Evolutionary conservation across 495 filamentous ascomycete genomes (phyloP).

Genomic region (Achaetomiella virescens): DNA sequence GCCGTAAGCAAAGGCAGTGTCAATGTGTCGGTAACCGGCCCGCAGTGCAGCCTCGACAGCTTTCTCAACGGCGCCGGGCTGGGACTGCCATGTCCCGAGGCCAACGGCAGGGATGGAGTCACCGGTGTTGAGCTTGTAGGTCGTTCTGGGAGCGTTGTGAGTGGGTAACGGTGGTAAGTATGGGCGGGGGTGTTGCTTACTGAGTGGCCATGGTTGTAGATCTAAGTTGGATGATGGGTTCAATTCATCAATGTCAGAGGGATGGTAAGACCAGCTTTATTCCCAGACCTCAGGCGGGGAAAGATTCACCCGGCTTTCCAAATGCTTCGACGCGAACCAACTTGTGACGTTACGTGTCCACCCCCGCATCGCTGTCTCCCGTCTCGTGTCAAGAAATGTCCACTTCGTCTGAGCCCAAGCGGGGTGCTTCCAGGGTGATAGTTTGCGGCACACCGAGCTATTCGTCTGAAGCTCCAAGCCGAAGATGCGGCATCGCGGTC

Average conservation of each 20-base stretch:
- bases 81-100: constrained; percentile 76
- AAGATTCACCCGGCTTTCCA: neutral
- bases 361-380: neutral
- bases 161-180: neutral
- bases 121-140: constrained; percentile 73
- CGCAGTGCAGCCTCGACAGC: constrained; percentile 73
- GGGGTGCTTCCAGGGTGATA: neutral
- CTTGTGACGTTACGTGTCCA: constrained; percentile 10
- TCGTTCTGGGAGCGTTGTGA: constrained; percentile 37
- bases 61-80: constrained; percentile 38
- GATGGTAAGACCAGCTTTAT: neutral
- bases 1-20: constrained; percentile 71
- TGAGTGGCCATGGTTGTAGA: constrained; percentile 30
- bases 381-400: neutral
- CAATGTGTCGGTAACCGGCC: constrained; percentile 56
- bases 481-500: neutral
- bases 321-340: neutral
- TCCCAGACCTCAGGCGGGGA: neutral
- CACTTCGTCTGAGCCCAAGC: neutral
- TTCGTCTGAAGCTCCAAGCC: neutral
- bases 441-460: neutral
- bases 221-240: neutral
- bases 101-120: constrained; percentile 74
- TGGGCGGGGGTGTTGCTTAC: neutral
- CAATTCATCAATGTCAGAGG: neutral